Evolutionary conservation across 176 grass and related monocot genomes (phyloP), one percentile per base, ranked within the genome.

Genomic region (Typha latifolia): DNA sequence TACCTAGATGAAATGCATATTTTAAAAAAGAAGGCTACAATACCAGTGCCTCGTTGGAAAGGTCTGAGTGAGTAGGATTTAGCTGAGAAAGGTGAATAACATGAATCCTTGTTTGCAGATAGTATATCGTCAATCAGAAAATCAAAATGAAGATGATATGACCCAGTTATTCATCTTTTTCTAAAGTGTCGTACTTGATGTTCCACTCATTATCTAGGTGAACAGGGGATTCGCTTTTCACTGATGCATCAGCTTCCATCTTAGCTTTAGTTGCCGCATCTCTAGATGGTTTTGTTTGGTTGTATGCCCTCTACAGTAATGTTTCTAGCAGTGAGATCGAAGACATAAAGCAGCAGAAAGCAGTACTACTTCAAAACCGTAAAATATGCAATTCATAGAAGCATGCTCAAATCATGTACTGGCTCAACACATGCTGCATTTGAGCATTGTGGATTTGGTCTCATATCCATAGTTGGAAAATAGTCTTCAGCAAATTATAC

Each of bases 391-490:
- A 49, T 43, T 43, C 5, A 43, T 9, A 10, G 9, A 62, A 70
- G 53, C 5, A 20, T 9, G 5, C n/a, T 14, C 32, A 84, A 74
- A 61, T 2, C 34, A 77, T 49, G 14, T 61, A 97, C 94, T 97
- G 94, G 87, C 64, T 82, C 71, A 80, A 97, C 70, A 70, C 89
- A 97, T 75, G 94, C 85, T 66, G 74, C 69, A 69, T 97, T 97
- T 10, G 89, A 97, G 69, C 94, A 97, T 66, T 97, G 89, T 51
- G 94, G 94, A 72, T 97, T 97, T 67, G 94, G 94, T 63, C 56
- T 97, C 94, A 97, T 97, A 80, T 92, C 78, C 93, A 97, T 97
- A 62, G 88, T 82, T 56, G 93, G 93, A 61, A 97, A 97, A 77
- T 66, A 97, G 67, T 97, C 93, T 97, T 97, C 11, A 97, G 85